phyloP scores from a whole-genome alignment of 495 filamentous ascomycete genomes.

The Xylaria castorea region DNA sequence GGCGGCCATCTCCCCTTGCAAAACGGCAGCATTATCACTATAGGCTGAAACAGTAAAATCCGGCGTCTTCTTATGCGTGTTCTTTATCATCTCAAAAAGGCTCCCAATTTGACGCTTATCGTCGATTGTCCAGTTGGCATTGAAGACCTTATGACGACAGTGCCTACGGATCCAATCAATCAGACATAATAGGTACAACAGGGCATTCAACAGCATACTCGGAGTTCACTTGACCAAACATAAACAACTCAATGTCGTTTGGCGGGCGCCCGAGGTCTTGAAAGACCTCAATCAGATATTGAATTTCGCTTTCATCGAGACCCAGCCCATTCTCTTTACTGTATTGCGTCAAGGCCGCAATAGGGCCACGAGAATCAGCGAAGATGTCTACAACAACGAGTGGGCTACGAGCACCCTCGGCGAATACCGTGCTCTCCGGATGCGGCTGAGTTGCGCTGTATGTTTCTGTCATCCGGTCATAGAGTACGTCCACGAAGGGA shows the following conservation, averaged over 20 bases:
- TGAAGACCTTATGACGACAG: conserved; percentile 81
- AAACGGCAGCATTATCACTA: conserved; percentile 94
- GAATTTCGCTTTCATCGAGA: conserved; percentile 85
- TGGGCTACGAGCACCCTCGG: conserved; percentile 71
- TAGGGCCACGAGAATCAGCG: conserved; percentile 63
- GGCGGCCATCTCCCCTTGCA: conserved; percentile 74
- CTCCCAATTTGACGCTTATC: conserved; percentile 76
- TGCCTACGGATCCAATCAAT: conserved; percentile 46
- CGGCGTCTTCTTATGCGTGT: conserved; percentile 83
- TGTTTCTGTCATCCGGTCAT: conserved; percentile 94
- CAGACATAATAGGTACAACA: neutral
- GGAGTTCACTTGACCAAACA: conserved; percentile 97
- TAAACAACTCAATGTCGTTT: conserved; percentile 94
- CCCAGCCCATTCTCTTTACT: conserved; percentile 85
- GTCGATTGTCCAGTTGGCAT: conserved; percentile 97
- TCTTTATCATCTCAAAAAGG: conserved; percentile 93
- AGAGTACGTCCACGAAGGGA: conserved; percentile 72
- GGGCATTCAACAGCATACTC: conserved; percentile 46
- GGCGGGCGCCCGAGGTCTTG: conserved; percentile 75
- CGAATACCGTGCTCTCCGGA: conserved; percentile 73
- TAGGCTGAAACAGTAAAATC: conserved; percentile 89
- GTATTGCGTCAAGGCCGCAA: conserved; percentile 76
- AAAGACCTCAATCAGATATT: conserved; percentile 90
- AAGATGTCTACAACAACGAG: conserved; percentile 77
- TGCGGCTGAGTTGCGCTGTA: conserved; percentile 70